Conservation (phyloP, 306 rosid genomes). For the Quillaja saponaria region DNA sequence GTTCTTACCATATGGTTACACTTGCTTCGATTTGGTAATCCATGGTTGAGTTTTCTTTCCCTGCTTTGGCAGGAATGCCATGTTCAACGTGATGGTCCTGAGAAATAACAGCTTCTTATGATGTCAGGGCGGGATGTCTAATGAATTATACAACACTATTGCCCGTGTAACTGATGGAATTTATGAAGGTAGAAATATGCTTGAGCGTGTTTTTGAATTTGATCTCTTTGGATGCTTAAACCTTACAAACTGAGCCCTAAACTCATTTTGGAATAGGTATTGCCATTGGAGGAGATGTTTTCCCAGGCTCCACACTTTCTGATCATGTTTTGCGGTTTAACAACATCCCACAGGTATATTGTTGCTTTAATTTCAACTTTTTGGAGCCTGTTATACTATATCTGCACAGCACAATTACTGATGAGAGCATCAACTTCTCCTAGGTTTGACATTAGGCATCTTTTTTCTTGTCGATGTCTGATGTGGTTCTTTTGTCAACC, state of each 20-base stretch:
- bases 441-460: background rate
- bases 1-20: background rate
- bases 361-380: conserved; percentile 23
- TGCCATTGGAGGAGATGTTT: conserved; percentile 99
- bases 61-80: conserved; percentile 8
- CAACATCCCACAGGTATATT: conserved; percentile 89
- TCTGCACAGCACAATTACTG: conserved; percentile 12
- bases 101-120: conserved; percentile 29
- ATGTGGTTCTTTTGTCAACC: conserved; percentile 32
- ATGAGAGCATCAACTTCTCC: conserved; percentile 12
- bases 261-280: conserved; percentile 60
- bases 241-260: conserved; percentile 22
- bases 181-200: conserved; percentile 67
- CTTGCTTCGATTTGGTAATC: background rate
- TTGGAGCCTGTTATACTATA: conserved; percentile 22
- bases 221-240: conserved; percentile 9
- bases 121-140: conserved; percentile 99
- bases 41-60: conserved; percentile 16
- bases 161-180: conserved; percentile 98
- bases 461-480: conserved; percentile 16
- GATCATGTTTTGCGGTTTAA: conserved; percentile 97
- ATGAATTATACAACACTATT: conserved; percentile 82
- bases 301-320: conserved; percentile 97
- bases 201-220: conserved; percentile 27
- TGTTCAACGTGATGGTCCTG: conserved; percentile 23